Base-by-base conservation (phyloP, 2,329 filamentous ascomycete genomes). In the Penicillium sp. region DNA sequence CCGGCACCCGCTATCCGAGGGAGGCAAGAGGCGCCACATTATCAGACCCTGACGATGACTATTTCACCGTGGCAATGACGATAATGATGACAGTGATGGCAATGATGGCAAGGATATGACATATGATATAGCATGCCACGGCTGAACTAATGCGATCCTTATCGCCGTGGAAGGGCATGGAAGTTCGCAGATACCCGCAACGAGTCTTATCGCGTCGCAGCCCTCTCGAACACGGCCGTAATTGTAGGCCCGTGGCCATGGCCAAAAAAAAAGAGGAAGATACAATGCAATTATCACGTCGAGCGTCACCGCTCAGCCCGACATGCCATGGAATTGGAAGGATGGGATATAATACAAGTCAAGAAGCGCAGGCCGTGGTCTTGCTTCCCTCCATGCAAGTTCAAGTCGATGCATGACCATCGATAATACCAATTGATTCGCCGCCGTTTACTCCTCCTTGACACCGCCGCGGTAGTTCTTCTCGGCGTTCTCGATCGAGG, bases 401-500 rank as follows among this genome's bases (percentile, higher is more conserved):
- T 16, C 16, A 18, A 10, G 35, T 38, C 35, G n/a, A 38, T 10
- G 16, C 4, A 38, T 20, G 35, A 38, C 35, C 18, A 10, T 38
- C 16, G 18, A 38, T 38, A 8, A 18, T 38, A 38, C 35, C 35
- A 5, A 20, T 38, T 16, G 7, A 35, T 35, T 16, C n/a, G 31
- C 31, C 31, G 20, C 18, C 28, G n/a, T 36, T 64, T 76, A 79
- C 62, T 79, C 76, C 60, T 79, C 76, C 70, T 78, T 79, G 48
- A 76, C 75, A 62, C 76, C 76, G 44, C 76, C 76, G 45, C 76
- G 72, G 63, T 73, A 77, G 62, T 76, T 74, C 66, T 76, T 74
- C 69, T 79, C 76, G 7, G 76, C 76, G 36, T 65, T 70, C 65
- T 78, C 75, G 50, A 79, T 70, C 50, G 88, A 85, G 77, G 92